Conservation (phyloP, 2,329 filamentous ascomycete species). For the Xylariales sp. region DNA sequence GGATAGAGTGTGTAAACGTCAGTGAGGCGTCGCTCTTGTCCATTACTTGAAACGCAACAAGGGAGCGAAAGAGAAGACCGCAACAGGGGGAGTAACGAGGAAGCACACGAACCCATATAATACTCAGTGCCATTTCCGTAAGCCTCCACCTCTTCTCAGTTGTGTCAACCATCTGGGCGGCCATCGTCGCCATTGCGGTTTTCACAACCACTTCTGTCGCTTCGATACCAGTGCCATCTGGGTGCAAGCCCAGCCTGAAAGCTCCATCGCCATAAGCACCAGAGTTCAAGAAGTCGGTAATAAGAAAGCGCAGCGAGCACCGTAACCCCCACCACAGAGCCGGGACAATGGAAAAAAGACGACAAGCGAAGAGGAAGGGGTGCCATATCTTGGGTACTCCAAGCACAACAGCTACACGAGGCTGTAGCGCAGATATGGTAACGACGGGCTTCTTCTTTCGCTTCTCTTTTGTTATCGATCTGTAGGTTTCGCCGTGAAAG, state of each 20-base stretch:
- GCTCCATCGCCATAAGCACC: constrained; percentile 15
- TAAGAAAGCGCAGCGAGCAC: constrained; percentile 63
- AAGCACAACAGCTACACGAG: constrained; percentile 72
- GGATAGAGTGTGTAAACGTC: no score
- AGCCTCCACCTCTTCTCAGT: constrained; percentile 48
- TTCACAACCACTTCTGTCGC: no score
- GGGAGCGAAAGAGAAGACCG: no score
- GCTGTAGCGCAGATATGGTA: constrained; percentile 54
- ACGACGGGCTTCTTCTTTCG: constrained; percentile 12
- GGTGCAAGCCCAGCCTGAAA: constrained; percentile 21
- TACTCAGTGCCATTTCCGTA: constrained; percentile 67
- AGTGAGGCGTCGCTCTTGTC: no score
- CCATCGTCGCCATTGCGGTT: background rate
- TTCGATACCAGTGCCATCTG: no score
- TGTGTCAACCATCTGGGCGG: constrained; percentile 22
- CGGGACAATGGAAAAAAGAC: constrained; percentile 67
- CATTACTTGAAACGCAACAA: no score
- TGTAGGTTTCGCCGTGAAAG: no score
- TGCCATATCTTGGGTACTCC: constrained; percentile 72
- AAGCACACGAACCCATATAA: constrained; percentile 61
- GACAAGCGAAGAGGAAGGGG: constrained; percentile 65
- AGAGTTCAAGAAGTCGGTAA: constrained; percentile 49
- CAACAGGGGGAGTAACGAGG: constrained; percentile 2
- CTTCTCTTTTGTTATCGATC: constrained; percentile 10
- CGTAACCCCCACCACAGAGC: constrained; percentile 69